phyloP scores from a whole-genome alignment of 139 green algal genomes.

The Pseudopediastrum boryanum region DNA sequence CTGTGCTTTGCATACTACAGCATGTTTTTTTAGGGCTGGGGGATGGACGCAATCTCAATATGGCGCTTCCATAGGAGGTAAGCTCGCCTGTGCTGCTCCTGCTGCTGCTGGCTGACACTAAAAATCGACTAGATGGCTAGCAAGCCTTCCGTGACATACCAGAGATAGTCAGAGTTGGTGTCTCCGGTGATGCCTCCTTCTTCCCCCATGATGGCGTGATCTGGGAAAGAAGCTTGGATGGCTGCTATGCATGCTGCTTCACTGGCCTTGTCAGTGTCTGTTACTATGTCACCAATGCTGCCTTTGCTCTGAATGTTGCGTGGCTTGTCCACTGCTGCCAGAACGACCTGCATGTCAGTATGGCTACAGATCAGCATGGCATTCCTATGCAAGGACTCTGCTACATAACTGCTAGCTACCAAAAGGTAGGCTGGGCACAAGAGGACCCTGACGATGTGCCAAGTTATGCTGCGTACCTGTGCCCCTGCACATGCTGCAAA shows the following conservation, averaged over 20 bases:
- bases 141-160: conserved; percentile 68
- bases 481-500: conserved; percentile 12
- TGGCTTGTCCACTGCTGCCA: conserved; percentile 68
- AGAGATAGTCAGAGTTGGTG: conserved; percentile 52
- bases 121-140: not conserved
- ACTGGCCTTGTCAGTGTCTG: conserved; percentile 59
- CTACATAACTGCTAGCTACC: not conserved
- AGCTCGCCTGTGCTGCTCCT: not conserved
- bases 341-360: conserved; percentile 76
- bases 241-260: conserved; percentile 68
- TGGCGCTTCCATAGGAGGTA: no score
- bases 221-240: conserved; percentile 51
- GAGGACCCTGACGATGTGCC: no score
- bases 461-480: conserved; percentile 21
- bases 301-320: conserved; percentile 76
- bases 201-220: conserved; percentile 89
- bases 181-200: conserved; percentile 51
- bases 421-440: no score
- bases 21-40: no score
- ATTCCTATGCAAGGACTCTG: no score
- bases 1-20: no score
- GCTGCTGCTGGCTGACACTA: not conserved
- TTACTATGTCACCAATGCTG: conserved; percentile 39
- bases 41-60: no score
- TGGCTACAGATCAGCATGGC: no score